Evolutionary conservation across 805 yeast species (phyloP).

Genomic region (Lipomyces oligophaga): DNA sequence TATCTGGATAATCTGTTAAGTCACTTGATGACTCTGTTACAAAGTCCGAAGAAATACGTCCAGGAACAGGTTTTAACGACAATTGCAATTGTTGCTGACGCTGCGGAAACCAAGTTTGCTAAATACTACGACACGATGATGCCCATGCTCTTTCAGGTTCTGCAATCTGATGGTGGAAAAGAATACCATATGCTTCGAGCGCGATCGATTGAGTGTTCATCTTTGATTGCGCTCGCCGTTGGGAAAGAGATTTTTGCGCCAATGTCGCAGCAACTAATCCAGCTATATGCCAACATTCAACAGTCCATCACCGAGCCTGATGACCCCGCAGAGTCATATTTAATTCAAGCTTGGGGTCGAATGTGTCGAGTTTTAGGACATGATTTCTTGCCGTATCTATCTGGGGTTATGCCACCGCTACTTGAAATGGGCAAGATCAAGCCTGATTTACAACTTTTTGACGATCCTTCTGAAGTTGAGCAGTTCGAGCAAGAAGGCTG

Average conservation of each 20-base stretch:
- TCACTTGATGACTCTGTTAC: conserved; percentile 69
- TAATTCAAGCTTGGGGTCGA: conserved; percentile 96
- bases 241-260: conserved; percentile 84
- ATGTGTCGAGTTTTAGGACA: conserved; percentile 80
- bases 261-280: conserved; percentile 68
- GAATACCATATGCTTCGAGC: conserved; percentile 81
- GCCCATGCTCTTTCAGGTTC: conserved; percentile 78
- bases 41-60: conserved; percentile 84
- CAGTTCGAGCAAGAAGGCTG: conserved; percentile 81
- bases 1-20: conserved; percentile 76
- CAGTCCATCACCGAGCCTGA: conserved; percentile 51
- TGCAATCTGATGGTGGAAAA: conserved; percentile 67
- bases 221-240: conserved; percentile 90
- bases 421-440: conserved; percentile 80
- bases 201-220: conserved; percentile 92
- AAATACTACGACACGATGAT: conserved; percentile 92
- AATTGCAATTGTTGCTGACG: conserved; percentile 94
- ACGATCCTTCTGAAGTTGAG: conserved; percentile 80
- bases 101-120: conserved; percentile 80
- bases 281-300: conserved; percentile 70
- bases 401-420: conserved; percentile 85
- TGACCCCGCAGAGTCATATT: conserved; percentile 80
- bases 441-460: conserved; percentile 83
- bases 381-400: conserved; percentile 79
- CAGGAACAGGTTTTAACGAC: conserved; percentile 97